phyloP scores from a whole-genome alignment of 768 basidiomycete species.

The Rickenella mellea region DNA sequence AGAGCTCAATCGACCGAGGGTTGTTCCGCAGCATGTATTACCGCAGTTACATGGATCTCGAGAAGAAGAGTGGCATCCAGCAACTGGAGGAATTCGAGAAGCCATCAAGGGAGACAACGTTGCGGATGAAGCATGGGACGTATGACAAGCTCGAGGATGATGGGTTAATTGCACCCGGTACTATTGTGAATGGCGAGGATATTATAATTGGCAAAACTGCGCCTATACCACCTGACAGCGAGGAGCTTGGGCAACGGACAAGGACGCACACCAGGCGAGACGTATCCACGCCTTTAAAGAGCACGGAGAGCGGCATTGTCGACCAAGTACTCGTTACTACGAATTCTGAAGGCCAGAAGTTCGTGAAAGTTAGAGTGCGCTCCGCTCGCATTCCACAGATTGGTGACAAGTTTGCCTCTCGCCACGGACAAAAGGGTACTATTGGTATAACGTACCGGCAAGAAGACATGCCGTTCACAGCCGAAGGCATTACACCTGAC shows the following conservation, averaged over 20 bases:
- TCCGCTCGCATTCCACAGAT: constrained; percentile 96
- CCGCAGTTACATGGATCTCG: constrained; percentile 95
- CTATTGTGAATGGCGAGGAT: constrained; percentile 91
- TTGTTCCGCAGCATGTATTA: constrained; percentile 99
- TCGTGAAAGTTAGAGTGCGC: constrained; percentile 94
- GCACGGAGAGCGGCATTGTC: constrained; percentile 95
- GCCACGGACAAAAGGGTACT: constrained; percentile 99
- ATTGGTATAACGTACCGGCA: constrained; percentile 99
- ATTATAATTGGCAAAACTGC: constrained; percentile 99
- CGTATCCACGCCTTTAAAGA: constrained; percentile 95
- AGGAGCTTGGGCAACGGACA: constrained; percentile 95
- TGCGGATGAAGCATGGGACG: constrained; percentile 95
- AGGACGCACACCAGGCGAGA: constrained; percentile 88
- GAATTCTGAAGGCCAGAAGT: constrained; percentile 92
- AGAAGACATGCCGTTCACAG: constrained; percentile 99
- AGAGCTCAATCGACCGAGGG: constrained; percentile 95
- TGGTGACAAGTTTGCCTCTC: constrained; percentile 98
- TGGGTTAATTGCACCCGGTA: constrained; percentile 92
- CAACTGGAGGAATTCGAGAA: constrained; percentile 96
- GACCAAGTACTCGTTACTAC: constrained; percentile 97
- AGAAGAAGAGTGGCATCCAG: constrained; percentile 91
- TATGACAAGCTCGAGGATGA: constrained; percentile 98
- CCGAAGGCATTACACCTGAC: constrained; percentile 94
- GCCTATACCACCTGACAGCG: constrained; percentile 91
- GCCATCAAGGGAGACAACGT: constrained; percentile 83